These are phyloP conservation scores for Phlebopus sp. DNA, from an alignment of 1,284 basidiomycete species.

Conservation along the genomic window DNA sequence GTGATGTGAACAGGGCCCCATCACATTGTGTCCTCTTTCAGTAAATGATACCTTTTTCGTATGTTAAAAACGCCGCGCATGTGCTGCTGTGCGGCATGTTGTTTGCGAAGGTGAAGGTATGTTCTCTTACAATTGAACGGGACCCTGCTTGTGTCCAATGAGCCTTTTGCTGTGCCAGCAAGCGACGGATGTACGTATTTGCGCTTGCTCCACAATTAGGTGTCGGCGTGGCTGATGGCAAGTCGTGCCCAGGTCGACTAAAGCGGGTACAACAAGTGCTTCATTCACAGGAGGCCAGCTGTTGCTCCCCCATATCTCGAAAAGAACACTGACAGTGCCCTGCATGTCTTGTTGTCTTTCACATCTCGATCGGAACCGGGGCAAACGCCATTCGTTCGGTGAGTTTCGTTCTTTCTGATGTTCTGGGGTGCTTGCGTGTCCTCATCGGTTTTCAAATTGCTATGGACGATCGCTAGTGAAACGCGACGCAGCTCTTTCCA, in stretches of 20 bases:
- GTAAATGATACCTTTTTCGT: background rate
- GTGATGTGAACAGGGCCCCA: background rate
- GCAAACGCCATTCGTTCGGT: conserved; percentile 19
- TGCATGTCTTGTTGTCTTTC: conserved; percentile 20
- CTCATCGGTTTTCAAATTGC: conserved; percentile 26
- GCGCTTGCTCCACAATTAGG: conserved; percentile 21
- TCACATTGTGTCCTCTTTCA: conserved; percentile 1
- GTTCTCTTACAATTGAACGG: conserved; percentile 9
- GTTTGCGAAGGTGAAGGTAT: conserved; percentile 3
- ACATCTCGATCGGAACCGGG: conserved; percentile 16
- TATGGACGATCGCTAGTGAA: conserved; percentile 11
- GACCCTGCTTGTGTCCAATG: conserved; percentile 13
- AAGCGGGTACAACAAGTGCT: conserved; percentile 6
- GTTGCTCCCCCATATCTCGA: conserved; percentile 17
- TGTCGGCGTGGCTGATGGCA: conserved; percentile 8
- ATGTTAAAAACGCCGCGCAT: background rate
- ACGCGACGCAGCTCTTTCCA: conserved; percentile 16
- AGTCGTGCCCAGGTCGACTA: conserved; percentile 19
- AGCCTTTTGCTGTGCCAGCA: conserved; percentile 13
- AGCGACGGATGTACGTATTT: conserved; percentile 24
- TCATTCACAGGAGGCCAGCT: conserved; percentile 3
- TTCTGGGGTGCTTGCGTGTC: conserved; percentile 16
- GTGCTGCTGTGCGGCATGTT: background rate
- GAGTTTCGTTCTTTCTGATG: conserved; percentile 19
- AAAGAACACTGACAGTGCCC: conserved; percentile 15